phyloP scores from a whole-genome alignment of 495 filamentous ascomycete genomes.

The Eremomyces bilateralis region DNA sequence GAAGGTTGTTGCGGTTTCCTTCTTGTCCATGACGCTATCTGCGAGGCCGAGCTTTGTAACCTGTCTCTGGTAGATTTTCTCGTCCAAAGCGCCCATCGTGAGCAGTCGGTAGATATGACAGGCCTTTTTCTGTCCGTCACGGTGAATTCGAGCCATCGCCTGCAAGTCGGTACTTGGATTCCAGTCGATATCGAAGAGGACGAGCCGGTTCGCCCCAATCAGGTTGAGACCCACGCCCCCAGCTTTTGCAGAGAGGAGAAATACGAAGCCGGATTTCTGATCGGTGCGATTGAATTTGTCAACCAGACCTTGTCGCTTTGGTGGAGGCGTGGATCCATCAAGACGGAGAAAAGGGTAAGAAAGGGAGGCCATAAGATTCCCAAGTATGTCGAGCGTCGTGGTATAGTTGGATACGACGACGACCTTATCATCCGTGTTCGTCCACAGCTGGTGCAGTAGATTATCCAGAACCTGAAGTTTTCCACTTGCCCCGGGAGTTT shows the following conservation, averaged over 20 bases:
- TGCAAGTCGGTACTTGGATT: constrained; percentile 65
- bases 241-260: constrained; percentile 60
- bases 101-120: constrained; percentile 58
- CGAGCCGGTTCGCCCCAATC: constrained; percentile 50
- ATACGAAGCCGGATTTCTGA: constrained; percentile 39
- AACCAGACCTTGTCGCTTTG: constrained; percentile 51
- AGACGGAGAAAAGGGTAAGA: constrained; percentile 47
- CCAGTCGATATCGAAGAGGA: constrained; percentile 71
- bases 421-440: constrained; percentile 45
- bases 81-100: constrained; percentile 51
- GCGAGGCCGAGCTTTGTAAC: constrained; percentile 53
- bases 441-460: constrained; percentile 37
- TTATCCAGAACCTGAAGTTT: constrained; percentile 55
- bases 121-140: constrained; percentile 50
- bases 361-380: constrained; percentile 37
- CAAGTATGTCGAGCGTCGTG: constrained; percentile 49
- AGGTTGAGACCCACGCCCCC: constrained; percentile 61
- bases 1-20: constrained; percentile 36
- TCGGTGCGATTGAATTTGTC: constrained; percentile 52
- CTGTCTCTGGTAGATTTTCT: constrained; percentile 74
- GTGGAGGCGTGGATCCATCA: constrained; percentile 46
- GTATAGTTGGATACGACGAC: constrained; percentile 73
- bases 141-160: constrained; percentile 70
- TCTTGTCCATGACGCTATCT: constrained; percentile 43
- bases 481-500: constrained; percentile 36